A percentile compares a stretch with the other conserved stretches of the same genome.
Evolutionary conservation across 495 filamentous ascomycete species (phyloP).

Genomic region (Penicillium coffeae): DNA sequence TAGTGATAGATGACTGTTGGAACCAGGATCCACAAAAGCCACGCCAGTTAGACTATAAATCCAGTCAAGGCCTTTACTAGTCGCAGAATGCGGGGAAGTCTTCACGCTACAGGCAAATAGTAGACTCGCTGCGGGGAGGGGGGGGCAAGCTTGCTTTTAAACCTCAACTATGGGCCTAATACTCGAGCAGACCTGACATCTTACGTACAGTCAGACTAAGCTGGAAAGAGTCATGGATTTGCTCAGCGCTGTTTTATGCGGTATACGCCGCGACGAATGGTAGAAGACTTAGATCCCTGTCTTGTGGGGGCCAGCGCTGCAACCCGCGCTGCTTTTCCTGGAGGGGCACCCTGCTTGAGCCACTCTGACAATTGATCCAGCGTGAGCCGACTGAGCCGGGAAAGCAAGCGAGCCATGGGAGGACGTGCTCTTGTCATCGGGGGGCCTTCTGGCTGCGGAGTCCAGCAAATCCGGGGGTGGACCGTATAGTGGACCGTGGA

Average conservation of each 20-base stretch:
- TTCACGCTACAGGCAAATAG: neutral
- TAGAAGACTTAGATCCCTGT: neutral
- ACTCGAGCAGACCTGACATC: constrained; percentile 1
- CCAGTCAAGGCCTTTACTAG: neutral
- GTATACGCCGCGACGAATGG: neutral
- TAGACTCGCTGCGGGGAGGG: neutral
- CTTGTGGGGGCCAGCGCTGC: neutral
- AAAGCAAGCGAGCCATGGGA: neutral
- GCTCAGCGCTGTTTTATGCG: neutral
- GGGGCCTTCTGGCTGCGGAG: too few relatives aligned
- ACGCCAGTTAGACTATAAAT: neutral
- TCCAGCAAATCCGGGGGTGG: too few relatives aligned
- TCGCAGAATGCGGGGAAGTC: neutral
- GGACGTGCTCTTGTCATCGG: neutral
- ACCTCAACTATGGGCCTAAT: neutral
- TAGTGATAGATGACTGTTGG: neutral
- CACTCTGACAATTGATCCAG: neutral
- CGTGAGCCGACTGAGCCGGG: neutral
- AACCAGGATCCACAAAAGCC: neutral
- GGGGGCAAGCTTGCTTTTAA: constrained; percentile 3
- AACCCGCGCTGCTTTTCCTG: neutral
- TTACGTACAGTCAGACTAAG: neutral
- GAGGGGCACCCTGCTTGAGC: neutral
- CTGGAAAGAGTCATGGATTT: neutral
- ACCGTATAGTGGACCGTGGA: too few relatives aligned